phyloP scores from a whole-genome alignment of 202 grass and related monocot species.

The Eragrostis tef region DNA sequence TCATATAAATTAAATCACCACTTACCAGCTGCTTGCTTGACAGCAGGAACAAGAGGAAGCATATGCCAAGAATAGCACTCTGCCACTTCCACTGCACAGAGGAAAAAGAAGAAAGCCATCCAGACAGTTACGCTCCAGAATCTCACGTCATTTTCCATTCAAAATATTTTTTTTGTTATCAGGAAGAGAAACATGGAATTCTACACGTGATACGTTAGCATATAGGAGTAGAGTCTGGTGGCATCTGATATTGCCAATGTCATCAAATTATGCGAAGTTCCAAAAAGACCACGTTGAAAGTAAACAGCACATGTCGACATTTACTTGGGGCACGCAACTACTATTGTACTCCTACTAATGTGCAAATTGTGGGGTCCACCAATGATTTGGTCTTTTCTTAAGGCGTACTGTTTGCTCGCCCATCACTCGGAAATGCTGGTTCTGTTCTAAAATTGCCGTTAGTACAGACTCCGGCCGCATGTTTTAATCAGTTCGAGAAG shows the following conservation, averaged over 20 bases:
- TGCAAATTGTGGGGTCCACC: background rate
- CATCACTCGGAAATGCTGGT: background rate
- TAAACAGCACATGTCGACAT: background rate
- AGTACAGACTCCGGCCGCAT: background rate
- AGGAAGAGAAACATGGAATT: background rate
- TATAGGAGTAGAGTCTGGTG: too few relatives aligned
- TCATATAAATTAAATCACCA: conserved; percentile 19
- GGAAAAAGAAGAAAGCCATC: background rate
- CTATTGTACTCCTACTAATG: background rate
- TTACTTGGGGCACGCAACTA: background rate
- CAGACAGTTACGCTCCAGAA: conserved; percentile 40
- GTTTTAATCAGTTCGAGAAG: conserved; percentile 3
- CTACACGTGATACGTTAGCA: conserved; percentile 23
- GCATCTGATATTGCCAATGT: background rate
- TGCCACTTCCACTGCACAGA: conserved; percentile 85
- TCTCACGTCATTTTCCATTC: conserved; percentile 25
- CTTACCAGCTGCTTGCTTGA: conserved; percentile 71
- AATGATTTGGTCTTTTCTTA: conserved; percentile 41
- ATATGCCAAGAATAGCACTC: conserved; percentile 73
- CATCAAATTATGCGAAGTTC: background rate
- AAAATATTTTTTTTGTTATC: background rate
- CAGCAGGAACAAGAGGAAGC: conserved; percentile 76
- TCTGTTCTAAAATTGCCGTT: conserved; percentile 15
- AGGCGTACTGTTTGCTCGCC: conserved; percentile 4
- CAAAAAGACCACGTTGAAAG: background rate